These are phyloP conservation scores for Tritrichomonas musculus DNA, from an alignment of 208 protist genomes.

Conservation along the genomic window DNA sequence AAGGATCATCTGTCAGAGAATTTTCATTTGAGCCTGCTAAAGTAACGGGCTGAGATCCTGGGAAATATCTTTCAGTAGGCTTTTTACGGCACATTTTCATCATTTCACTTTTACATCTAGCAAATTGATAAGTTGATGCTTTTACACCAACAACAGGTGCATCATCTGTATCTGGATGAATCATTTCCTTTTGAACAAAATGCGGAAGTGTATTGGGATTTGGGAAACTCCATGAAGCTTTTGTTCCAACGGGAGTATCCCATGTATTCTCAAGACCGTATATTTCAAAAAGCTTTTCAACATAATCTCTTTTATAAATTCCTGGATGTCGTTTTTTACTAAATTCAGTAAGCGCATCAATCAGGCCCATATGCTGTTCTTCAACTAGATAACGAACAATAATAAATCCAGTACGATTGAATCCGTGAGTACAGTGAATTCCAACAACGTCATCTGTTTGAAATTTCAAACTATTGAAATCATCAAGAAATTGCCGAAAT, in stretches of 20 bases:
- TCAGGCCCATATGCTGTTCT: not conserved
- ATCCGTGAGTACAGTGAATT: constrained; percentile 20
- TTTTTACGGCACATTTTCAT: not conserved
- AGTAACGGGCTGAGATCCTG: not conserved
- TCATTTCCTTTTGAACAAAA: not conserved
- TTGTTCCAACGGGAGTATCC: not conserved
- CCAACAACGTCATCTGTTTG: not conserved
- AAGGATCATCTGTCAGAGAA: not conserved
- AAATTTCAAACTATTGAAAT: not conserved
- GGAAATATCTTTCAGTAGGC: not conserved
- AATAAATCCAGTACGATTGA: constrained; percentile 24
- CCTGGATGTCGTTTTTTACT: not conserved
- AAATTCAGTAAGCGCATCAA: not conserved
- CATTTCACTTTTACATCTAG: not conserved
- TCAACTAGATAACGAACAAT: constrained; percentile 12
- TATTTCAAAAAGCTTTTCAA: not conserved
- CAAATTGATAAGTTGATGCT: too few relatives aligned
- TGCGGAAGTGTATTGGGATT: not conserved
- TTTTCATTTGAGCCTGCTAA: not conserved
- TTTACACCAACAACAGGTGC: not conserved
- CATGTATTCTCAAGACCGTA: not conserved
- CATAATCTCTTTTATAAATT: constrained; percentile 10
- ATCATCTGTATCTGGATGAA: not conserved
- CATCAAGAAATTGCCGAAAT: not conserved
- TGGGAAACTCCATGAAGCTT: not conserved